Evolutionary conservation across 2,329 filamentous ascomycete species (phyloP).

Genomic region (Sporothrix luriei): DNA sequence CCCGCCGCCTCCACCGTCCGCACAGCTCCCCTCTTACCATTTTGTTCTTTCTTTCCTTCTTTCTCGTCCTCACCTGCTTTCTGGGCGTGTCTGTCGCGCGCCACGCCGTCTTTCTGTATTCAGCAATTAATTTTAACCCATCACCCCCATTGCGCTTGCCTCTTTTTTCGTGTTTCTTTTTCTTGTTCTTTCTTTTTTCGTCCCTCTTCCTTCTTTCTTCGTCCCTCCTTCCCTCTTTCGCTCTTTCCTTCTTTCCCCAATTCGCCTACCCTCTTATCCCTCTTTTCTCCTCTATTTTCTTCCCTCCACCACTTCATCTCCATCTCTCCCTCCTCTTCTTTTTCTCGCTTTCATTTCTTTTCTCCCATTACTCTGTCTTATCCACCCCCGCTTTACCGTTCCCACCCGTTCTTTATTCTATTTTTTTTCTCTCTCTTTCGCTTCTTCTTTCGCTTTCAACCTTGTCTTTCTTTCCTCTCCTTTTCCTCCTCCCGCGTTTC

Average conservation of each 20-base stretch:
- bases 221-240: too few species aligned
- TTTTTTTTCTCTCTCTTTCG: slow-evolving; percentile 1
- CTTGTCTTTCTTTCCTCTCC: slow-evolving; percentile 9
- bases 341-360: slow-evolving; percentile 21
- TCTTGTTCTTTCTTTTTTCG: background rate
- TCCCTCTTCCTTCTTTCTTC: background rate
- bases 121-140: slow-evolving; percentile 5
- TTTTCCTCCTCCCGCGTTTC: slow-evolving; percentile 6
- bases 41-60: background rate
- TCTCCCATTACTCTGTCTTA: slow-evolving; percentile 20
- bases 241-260: background rate
- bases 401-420: slow-evolving; percentile 19
- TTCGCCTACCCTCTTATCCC: background rate
- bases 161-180: slow-evolving; percentile 13
- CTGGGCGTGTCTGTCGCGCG: slow-evolving; percentile 19
- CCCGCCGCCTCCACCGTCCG: background rate
- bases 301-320: background rate
- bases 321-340: slow-evolving; percentile 6
- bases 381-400: slow-evolving; percentile 29
- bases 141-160: slow-evolving; percentile 5
- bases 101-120: background rate
- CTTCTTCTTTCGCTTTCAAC: slow-evolving; percentile 9
- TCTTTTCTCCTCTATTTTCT: background rate
- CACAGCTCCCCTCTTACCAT: slow-evolving; percentile 8
- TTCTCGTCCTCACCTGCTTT: background rate